Evolutionary conservation across 1,284 basidiomycete species (phyloP).

Genomic region (Cryptococcus wingfieldii): DNA sequence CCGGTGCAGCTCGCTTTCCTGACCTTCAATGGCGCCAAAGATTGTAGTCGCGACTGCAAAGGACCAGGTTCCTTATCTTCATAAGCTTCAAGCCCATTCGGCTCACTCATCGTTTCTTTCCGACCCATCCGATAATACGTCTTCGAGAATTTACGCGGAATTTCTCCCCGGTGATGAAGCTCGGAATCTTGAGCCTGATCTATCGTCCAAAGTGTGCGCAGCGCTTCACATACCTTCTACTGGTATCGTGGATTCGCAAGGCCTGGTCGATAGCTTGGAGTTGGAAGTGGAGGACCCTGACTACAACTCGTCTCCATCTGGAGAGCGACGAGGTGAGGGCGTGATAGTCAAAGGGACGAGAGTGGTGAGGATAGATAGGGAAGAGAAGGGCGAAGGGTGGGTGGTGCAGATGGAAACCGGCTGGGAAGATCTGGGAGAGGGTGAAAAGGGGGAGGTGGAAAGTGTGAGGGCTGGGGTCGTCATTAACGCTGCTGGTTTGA

Average conservation of each 20-base stretch:
- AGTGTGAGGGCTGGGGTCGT: constrained; percentile 77
- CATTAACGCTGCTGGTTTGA: constrained; percentile 84
- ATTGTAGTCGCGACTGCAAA: constrained; percentile 69
- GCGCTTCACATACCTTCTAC: constrained; percentile 82
- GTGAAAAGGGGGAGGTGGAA: constrained; percentile 52
- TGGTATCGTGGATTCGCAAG: constrained; percentile 86
- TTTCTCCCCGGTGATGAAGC: constrained; percentile 71
- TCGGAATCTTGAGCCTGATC: constrained; percentile 71
- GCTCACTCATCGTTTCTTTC: constrained; percentile 40
- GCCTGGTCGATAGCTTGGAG: constrained; percentile 73
- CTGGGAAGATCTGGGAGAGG: constrained; percentile 51
- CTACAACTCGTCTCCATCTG: constrained; percentile 16
- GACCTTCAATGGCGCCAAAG: constrained; percentile 14
- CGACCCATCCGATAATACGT: constrained; percentile 10
- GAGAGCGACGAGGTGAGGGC: constrained; percentile 50
- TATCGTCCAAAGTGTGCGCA: constrained; percentile 64
- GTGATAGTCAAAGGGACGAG: constrained; percentile 75
- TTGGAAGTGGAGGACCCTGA: constrained; percentile 59
- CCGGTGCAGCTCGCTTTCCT: neutral
- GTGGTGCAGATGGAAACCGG: constrained; percentile 65
- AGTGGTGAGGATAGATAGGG: constrained; percentile 80
- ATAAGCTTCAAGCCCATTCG: constrained; percentile 64
- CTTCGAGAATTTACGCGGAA: constrained; percentile 58
- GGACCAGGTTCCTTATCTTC: constrained; percentile 65
- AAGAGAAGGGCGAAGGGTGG: constrained; percentile 50